These are phyloP conservation scores for Oxytropis ochrocephala DNA, from an alignment of 306 rosid genomes.

Conservation along the genomic window DNA sequence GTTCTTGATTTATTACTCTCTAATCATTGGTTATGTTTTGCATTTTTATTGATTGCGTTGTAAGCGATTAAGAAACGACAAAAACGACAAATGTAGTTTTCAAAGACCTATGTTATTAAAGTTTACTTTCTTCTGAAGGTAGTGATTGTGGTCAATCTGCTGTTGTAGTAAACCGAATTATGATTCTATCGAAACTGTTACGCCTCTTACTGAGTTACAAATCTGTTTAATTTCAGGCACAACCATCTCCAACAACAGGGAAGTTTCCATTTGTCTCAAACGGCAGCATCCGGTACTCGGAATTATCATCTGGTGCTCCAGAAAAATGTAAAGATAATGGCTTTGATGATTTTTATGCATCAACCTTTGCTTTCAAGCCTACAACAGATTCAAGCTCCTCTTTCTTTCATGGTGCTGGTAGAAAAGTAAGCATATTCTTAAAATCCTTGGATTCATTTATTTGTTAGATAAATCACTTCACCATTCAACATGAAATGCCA, in stretches of 20 bases:
- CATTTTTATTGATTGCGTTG: too few relatives aligned
- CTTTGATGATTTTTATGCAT: slow-evolving; percentile 38
- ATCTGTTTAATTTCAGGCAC: slow-evolving; percentile 63
- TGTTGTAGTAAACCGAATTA: neutral
- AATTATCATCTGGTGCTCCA: slow-evolving; percentile 34
- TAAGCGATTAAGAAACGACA: too few relatives aligned
- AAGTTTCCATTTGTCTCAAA: slow-evolving; percentile 56
- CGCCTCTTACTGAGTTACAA: slow-evolving; percentile 24
- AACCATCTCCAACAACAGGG: slow-evolving; percentile 95
- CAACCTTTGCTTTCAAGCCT: slow-evolving; percentile 77
- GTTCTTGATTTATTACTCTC: too few relatives aligned
- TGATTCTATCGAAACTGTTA: slow-evolving; percentile 8
- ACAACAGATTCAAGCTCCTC: slow-evolving; percentile 45
- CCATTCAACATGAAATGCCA: neutral
- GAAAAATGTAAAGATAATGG: slow-evolving; percentile 35
- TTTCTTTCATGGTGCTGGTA: slow-evolving; percentile 47
- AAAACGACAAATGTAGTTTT: neutral
- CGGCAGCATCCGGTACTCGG: slow-evolving; percentile 28
- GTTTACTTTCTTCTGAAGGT: neutral
- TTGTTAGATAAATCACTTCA: neutral
- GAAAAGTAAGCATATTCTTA: slow-evolving; percentile 49
- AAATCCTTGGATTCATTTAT: neutral
- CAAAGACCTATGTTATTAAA: neutral
- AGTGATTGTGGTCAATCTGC: neutral
- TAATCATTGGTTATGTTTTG: too few relatives aligned